A percentile compares a stretch with the other conserved stretches of the same genome.
phyloP scores from a whole-genome alignment of 108 stramenopile species.

The Nitzschia inconspicua region DNA sequence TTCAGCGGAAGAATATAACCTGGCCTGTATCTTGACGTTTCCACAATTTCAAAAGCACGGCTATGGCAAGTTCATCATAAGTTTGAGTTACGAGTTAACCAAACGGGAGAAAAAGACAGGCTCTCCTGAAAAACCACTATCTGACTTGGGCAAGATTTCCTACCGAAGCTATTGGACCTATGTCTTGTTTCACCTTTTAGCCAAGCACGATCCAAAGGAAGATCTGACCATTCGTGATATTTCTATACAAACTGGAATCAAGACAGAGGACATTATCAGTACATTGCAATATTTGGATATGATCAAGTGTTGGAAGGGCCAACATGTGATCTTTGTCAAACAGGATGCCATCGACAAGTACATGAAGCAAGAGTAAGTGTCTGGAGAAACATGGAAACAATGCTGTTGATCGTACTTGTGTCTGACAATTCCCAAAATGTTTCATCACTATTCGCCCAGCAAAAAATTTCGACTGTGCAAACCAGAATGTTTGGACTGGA shows the following conservation, averaged over 20 bases:
- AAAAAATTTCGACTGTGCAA: slow-evolving; percentile 72
- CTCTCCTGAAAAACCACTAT: slow-evolving; percentile 95
- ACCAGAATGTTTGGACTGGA: slow-evolving; percentile 58
- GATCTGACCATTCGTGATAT: slow-evolving; percentile 85
- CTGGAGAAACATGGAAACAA: background rate
- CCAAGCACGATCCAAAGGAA: slow-evolving; percentile 38
- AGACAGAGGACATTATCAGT: slow-evolving; percentile 95
- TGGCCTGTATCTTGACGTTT: slow-evolving; percentile 98
- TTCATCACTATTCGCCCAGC: slow-evolving; percentile 22
- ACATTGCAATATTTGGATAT: slow-evolving; percentile 93
- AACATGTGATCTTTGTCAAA: slow-evolving; percentile 92
- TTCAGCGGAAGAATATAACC: slow-evolving; percentile 93
- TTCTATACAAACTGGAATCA: slow-evolving; percentile 86
- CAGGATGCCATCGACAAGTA: slow-evolving; percentile 72
- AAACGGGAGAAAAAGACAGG: slow-evolving; percentile 92
- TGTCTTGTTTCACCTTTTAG: slow-evolving; percentile 64
- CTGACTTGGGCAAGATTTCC: slow-evolving; percentile 91
- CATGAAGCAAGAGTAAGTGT: slow-evolving; percentile 65
- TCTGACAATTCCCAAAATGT: background rate
- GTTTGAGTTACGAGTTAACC: slow-evolving; percentile 89
- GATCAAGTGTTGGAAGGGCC: slow-evolving; percentile 98
- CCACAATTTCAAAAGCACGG: slow-evolving; percentile 98
- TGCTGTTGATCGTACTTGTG: background rate
- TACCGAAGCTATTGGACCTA: slow-evolving; percentile 95
- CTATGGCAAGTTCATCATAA: slow-evolving; percentile 98